A percentile compares a stretch with the other conserved stretches of the same genome.
These are phyloP conservation scores for Pichia cactophila DNA, from an alignment of 1,139 yeast genomes.

Conservation along the genomic window DNA sequence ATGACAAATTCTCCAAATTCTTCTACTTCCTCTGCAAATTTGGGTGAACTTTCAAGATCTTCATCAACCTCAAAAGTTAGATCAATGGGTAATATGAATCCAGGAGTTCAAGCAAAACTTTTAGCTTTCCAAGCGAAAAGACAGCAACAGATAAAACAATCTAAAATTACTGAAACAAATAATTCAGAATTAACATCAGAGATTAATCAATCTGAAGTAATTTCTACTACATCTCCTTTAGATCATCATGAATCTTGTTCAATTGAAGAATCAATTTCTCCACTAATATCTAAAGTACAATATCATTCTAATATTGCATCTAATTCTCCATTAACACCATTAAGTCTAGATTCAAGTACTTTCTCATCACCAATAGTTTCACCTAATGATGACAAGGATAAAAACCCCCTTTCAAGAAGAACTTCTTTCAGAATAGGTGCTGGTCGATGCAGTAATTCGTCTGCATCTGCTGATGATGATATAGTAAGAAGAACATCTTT, in stretches of 20 bases:
- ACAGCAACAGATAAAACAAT: conserved; percentile 12
- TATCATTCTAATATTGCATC: not conserved
- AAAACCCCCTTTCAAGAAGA: conserved; percentile 9
- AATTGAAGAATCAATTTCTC: conserved; percentile 2
- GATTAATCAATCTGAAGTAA: not conserved
- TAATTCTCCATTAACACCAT: conserved; percentile 18
- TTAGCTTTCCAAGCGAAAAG: conserved; percentile 50
- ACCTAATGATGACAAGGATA: conserved; percentile 12
- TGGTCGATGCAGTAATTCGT: not conserved
- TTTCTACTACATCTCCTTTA: not conserved
- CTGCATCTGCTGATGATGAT: conserved; percentile 1
- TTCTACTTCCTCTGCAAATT: not conserved
- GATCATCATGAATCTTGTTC: not conserved
- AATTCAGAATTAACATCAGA: not conserved
- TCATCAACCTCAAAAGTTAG: conserved; percentile 13
- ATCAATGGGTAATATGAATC: conserved; percentile 30
- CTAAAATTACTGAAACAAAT: conserved; percentile 1
- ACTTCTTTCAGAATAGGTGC: conserved; percentile 12
- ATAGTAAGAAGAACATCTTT: conserved; percentile 11
- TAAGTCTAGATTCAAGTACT: conserved; percentile 13
- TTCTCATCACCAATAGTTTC: conserved; percentile 15
- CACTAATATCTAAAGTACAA: conserved; percentile 3
- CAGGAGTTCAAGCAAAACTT: conserved; percentile 68
- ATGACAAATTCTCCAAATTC: not conserved
- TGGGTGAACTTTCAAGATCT: conserved; percentile 10